These are phyloP conservation scores for Gaertneriomyces sp. DNA, from an alignment of 192 early-diverging fungal genomes.

Conservation along the genomic window DNA sequence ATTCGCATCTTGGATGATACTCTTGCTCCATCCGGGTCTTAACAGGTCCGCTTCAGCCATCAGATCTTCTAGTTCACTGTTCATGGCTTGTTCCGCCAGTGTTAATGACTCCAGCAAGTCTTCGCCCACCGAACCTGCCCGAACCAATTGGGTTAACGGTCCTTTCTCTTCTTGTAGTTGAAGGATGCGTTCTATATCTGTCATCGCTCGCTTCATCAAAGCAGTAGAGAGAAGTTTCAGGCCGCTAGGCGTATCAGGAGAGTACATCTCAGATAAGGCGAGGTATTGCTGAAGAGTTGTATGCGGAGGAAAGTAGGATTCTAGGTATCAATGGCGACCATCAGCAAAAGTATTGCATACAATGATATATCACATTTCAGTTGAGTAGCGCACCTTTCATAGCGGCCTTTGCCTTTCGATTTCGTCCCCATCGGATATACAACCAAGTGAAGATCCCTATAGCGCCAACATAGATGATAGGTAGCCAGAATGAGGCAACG, in stretches of 20 bases:
- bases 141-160: constrained; percentile 68
- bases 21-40: constrained; percentile 74
- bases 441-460: too few relatives aligned
- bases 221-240: constrained; percentile 60
- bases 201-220: constrained; percentile 76
- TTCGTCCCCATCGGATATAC: too few relatives aligned
- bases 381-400: too few relatives aligned
- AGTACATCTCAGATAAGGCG: constrained; percentile 48
- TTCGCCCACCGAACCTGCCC: constrained; percentile 76
- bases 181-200: constrained; percentile 66
- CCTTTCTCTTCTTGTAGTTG: constrained; percentile 79
- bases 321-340: constrained; percentile 1
- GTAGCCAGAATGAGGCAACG: too few relatives aligned
- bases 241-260: constrained; percentile 37
- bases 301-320: constrained; percentile 32
- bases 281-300: constrained; percentile 37
- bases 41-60: constrained; percentile 79
- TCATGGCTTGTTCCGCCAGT: constrained; percentile 73
- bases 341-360: neutral
- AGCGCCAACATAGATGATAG: too few relatives aligned
- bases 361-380: too few relatives aligned
- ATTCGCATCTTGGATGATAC: constrained; percentile 77
- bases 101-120: constrained; percentile 73
- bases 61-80: constrained; percentile 73
- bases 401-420: too few relatives aligned